These are phyloP conservation scores for Suillus variegatus DNA, from an alignment of 768 basidiomycete genomes.

Conservation along the genomic window DNA sequence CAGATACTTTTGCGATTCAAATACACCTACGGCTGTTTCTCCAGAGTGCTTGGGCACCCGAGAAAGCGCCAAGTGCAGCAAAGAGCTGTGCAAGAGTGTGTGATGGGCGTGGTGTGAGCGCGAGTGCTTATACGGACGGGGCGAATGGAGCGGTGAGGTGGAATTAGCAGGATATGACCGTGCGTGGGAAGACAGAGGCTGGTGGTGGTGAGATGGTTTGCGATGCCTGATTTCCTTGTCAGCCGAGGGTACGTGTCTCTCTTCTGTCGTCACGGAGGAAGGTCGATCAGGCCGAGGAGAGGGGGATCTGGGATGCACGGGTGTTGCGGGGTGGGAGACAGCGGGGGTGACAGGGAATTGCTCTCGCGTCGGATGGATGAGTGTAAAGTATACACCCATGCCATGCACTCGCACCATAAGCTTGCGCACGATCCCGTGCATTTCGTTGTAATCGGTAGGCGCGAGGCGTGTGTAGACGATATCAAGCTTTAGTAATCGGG, in stretches of 20 bases:
- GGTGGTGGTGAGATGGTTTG: slow-evolving; percentile 6
- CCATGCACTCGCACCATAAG: slow-evolving; percentile 63
- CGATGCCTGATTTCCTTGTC: not conserved
- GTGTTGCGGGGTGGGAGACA: slow-evolving; percentile 36
- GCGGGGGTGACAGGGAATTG: slow-evolving; percentile 54
- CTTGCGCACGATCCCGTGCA: slow-evolving; percentile 51
- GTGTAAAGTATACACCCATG: slow-evolving; percentile 57
- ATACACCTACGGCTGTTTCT: slow-evolving; percentile 68
- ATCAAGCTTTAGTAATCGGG: slow-evolving; percentile 57
- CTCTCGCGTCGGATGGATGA: slow-evolving; percentile 66
- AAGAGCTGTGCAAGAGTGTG: slow-evolving; percentile 36
- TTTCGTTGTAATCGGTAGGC: slow-evolving; percentile 52
- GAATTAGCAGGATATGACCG: slow-evolving; percentile 12
- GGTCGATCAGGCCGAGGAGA: slow-evolving; percentile 23
- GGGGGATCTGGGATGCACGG: slow-evolving; percentile 32
- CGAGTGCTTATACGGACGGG: slow-evolving; percentile 12
- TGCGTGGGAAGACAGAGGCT: not conserved
- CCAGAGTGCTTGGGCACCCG: slow-evolving; percentile 24
- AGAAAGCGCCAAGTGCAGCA: slow-evolving; percentile 39
- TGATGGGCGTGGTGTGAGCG: slow-evolving; percentile 35
- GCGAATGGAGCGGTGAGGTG: slow-evolving; percentile 15
- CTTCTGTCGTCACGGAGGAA: not conserved
- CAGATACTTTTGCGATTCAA: slow-evolving; percentile 71
- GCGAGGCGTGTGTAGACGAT: slow-evolving; percentile 61
- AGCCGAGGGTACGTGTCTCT: slow-evolving; percentile 1